These are phyloP conservation scores for Mucor velutinosus DNA, from an alignment of 371 early-diverging fungal genomes.

Conservation along the genomic window DNA sequence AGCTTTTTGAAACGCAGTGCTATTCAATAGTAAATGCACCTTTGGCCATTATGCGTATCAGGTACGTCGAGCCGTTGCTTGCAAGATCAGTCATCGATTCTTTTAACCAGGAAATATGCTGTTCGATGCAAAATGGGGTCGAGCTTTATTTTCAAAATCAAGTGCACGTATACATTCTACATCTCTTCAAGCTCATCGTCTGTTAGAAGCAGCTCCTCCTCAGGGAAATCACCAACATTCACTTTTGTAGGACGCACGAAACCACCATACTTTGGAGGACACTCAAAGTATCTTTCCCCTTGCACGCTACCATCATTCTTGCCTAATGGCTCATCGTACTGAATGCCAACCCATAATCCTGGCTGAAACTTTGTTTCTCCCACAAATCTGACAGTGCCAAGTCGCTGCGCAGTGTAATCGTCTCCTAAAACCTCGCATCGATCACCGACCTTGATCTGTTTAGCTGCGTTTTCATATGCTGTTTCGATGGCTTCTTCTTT, in stretches of 20 bases:
- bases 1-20: too few relatives aligned
- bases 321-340: constrained; percentile 96
- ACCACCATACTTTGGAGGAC: constrained; percentile 76
- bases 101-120: not conserved
- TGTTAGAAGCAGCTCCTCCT: constrained; percentile 48
- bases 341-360: constrained; percentile 93
- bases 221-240: constrained; percentile 87
- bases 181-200: constrained; percentile 63
- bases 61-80: too few relatives aligned
- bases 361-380: constrained; percentile 78
- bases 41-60: too few relatives aligned
- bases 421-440: constrained; percentile 80
- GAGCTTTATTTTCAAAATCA: not conserved
- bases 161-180: constrained; percentile 26
- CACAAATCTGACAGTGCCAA: constrained; percentile 84
- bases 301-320: constrained; percentile 91
- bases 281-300: constrained; percentile 77
- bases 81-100: too few relatives aligned
- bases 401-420: constrained; percentile 54
- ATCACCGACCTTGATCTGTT: constrained; percentile 70
- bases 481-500: constrained; percentile 35
- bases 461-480: constrained; percentile 51
- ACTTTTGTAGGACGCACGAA: constrained; percentile 91
- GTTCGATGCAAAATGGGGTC: not conserved
- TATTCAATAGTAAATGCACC: too few relatives aligned